Conservation (phyloP, 2,329 filamentous ascomycete genomes). For the Xylaria sp. region DNA sequence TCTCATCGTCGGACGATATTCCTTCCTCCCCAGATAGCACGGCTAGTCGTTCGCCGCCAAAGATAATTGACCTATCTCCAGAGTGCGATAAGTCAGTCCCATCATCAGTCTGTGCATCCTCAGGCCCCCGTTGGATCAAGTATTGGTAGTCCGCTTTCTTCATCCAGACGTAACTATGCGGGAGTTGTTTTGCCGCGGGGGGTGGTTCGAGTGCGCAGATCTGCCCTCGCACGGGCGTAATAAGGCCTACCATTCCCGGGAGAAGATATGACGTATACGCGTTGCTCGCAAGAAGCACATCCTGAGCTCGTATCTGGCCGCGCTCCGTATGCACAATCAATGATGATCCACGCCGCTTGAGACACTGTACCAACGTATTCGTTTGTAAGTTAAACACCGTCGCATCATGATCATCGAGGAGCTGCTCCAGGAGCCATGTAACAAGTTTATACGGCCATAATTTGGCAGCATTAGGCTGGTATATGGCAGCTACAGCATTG, state of each 20-base stretch:
- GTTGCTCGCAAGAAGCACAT: constrained; percentile 80
- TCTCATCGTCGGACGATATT: not conserved
- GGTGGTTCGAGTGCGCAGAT: constrained; percentile 70
- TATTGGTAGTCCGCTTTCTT: not conserved
- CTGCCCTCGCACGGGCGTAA: constrained; percentile 73
- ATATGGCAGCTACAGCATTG: constrained; percentile 64
- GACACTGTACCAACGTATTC: constrained; percentile 64
- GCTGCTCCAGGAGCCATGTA: constrained; percentile 67
- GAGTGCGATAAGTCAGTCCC: not conserved
- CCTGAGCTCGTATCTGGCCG: constrained; percentile 65
- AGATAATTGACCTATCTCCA: constrained; percentile 41
- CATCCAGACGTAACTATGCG: not conserved
- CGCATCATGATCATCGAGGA: constrained; percentile 46
- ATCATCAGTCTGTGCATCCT: not conserved
- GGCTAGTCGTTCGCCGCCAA: constrained; percentile 3
- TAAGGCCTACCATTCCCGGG: constrained; percentile 67
- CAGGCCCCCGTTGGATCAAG: not conserved
- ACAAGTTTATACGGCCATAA: constrained; percentile 88
- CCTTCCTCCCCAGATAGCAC: not conserved
- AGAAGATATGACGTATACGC: constrained; percentile 80
- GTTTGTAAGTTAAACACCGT: constrained; percentile 72
- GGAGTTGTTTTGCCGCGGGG: constrained; percentile 18
- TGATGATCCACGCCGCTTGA: constrained; percentile 40
- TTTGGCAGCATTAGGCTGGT: constrained; percentile 68
- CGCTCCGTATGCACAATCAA: constrained; percentile 72